Evolutionary conservation across 345 rosid genomes (phyloP).

Genomic region (Rhodomyrtus tomentosa): DNA sequence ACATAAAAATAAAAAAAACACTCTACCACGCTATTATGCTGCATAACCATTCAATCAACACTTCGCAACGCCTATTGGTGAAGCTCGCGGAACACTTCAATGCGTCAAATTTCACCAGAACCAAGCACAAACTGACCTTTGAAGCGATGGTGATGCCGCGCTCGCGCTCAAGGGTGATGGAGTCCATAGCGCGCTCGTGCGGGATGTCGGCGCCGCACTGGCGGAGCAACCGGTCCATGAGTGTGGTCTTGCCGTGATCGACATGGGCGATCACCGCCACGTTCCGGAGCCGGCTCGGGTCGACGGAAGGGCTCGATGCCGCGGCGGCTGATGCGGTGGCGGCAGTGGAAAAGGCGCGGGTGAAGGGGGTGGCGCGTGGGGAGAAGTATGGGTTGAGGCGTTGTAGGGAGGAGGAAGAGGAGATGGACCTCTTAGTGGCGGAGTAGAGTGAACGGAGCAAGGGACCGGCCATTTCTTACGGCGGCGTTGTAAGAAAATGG

Average conservation of each 20-base stretch:
- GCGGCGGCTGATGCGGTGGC: conserved; percentile 25
- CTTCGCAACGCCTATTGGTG: background rate
- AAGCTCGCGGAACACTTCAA: background rate
- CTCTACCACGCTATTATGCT: background rate
- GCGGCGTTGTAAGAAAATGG: conserved; percentile 1
- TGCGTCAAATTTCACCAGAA: background rate
- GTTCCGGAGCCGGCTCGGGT: conserved; percentile 71
- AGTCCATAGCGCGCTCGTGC: conserved; percentile 99
- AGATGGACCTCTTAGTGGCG: conserved; percentile 33
- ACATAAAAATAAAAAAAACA: too few relatives aligned
- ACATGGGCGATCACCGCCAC: conserved; percentile 98
- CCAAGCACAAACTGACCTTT: conserved; percentile 33
- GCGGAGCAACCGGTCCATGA: conserved; percentile 91
- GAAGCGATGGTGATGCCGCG: conserved; percentile 94
- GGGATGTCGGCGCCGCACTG: conserved; percentile 99
- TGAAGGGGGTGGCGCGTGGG: conserved; percentile 3
- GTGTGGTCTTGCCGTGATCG: conserved; percentile 96
- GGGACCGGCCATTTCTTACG: conserved; percentile 56
- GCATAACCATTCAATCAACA: background rate
- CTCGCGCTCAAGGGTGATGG: conserved; percentile 92
- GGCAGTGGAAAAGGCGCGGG: conserved; percentile 44
- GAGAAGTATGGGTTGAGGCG: conserved; percentile 12
- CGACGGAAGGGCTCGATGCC: conserved; percentile 32
- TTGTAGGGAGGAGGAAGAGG: conserved; percentile 8
- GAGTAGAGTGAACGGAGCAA: conserved; percentile 66